These are phyloP conservation scores for Lachnum nothofagi DNA, from an alignment of 2,329 filamentous ascomycete genomes.

Conservation along the genomic window DNA sequence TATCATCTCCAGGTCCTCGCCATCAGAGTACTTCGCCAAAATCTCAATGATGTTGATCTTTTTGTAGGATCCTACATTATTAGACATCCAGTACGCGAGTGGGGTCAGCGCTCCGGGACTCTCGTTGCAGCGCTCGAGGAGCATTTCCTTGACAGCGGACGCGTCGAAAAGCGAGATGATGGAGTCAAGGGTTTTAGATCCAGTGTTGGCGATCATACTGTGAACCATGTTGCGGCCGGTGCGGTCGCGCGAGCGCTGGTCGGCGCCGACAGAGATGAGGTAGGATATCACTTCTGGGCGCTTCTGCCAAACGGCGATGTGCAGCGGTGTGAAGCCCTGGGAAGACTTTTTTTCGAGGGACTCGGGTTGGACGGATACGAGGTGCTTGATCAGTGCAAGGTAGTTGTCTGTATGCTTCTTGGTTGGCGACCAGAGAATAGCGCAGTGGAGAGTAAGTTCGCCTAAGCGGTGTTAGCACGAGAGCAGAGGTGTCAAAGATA, in stretches of 20 bases:
- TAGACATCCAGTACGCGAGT: slow-evolving; percentile 52
- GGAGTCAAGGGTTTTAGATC: slow-evolving; percentile 35
- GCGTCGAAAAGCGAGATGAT: slow-evolving; percentile 56
- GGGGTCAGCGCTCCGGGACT: slow-evolving; percentile 55
- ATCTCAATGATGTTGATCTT: slow-evolving; percentile 42
- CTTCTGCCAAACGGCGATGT: slow-evolving; percentile 57
- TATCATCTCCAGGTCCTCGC: slow-evolving; percentile 52
- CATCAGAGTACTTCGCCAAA: slow-evolving; percentile 52
- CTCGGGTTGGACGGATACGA: slow-evolving; percentile 57
- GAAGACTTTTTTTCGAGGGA: slow-evolving; percentile 57
- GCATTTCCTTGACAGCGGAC: slow-evolving; percentile 51
- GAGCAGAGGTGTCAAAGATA: background rate
- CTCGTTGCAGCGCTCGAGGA: slow-evolving; percentile 52
- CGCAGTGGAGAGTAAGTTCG: slow-evolving; percentile 62
- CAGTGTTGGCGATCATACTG: slow-evolving; percentile 29
- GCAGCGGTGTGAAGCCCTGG: slow-evolving; percentile 60
- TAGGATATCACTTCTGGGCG: slow-evolving; percentile 51
- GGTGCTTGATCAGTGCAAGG: slow-evolving; percentile 56
- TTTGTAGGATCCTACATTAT: slow-evolving; percentile 8
- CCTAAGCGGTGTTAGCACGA: slow-evolving; percentile 36
- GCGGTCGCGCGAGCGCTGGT: slow-evolving; percentile 60
- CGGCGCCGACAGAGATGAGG: slow-evolving; percentile 63
- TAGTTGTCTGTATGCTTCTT: slow-evolving; percentile 34
- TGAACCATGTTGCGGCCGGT: slow-evolving; percentile 66
- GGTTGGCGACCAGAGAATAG: slow-evolving; percentile 43